Conservation (phyloP, 2,329 filamentous ascomycete genomes). For the Podosphaera fusca region DNA sequence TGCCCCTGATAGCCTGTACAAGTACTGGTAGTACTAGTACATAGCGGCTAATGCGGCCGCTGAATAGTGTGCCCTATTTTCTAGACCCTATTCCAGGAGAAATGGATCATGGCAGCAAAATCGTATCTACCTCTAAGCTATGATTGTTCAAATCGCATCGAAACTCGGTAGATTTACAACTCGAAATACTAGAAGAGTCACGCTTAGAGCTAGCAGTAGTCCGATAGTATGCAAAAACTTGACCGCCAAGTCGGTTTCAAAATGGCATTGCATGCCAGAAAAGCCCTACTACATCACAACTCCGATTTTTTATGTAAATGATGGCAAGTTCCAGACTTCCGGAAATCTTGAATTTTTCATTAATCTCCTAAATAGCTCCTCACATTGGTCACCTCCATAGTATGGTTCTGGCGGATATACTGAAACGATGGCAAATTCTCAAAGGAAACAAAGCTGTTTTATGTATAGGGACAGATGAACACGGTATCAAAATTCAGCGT, state of each 20-base stretch:
- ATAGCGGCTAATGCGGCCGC: no score
- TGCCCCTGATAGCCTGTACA: no score
- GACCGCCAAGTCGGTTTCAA: slow-evolving; percentile 10
- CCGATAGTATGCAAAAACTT: slow-evolving; percentile 6
- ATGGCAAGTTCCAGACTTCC: slow-evolving; percentile 27
- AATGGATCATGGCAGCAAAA: no score
- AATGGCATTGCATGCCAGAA: slow-evolving; percentile 9
- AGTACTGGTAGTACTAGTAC: no score
- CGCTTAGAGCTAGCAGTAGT: not conserved
- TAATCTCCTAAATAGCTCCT: slow-evolving; percentile 33
- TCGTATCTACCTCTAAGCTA: no score
- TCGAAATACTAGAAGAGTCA: not conserved
- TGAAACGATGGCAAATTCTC: slow-evolving; percentile 77
- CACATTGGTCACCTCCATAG: slow-evolving; percentile 90
- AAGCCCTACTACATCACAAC: slow-evolving; percentile 94
- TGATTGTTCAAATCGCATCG: no score
- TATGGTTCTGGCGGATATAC: slow-evolving; percentile 71
- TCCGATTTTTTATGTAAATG: slow-evolving; percentile 98
- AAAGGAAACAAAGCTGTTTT: slow-evolving; percentile 49
- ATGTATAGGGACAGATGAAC: slow-evolving; percentile 85
- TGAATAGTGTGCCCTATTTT: no score
- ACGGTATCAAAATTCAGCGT: slow-evolving; percentile 91
- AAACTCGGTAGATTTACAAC: not conserved
- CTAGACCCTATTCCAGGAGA: no score
- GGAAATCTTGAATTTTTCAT: not conserved